phyloP scores from a whole-genome alignment of 176 grass and related monocot genomes.

The Bonia amplexicaulis region DNA sequence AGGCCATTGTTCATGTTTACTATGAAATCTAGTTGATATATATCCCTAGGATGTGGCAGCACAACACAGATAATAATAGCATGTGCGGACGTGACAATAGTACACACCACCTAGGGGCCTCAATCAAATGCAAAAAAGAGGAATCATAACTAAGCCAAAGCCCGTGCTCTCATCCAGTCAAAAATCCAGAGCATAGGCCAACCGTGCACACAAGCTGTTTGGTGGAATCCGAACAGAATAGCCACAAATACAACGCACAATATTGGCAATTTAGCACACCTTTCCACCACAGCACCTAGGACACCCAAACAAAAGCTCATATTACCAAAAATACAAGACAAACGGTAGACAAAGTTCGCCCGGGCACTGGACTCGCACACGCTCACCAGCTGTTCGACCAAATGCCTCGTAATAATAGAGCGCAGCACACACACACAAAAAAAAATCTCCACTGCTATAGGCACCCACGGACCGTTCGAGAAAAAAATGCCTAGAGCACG shows the following conservation, averaged over 20 bases:
- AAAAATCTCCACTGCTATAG: neutral
- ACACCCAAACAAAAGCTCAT: neutral
- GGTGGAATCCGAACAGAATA: neutral
- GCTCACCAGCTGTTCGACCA: slow-evolving; percentile 20
- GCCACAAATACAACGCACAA: neutral
- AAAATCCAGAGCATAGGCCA: neutral
- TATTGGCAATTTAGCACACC: neutral
- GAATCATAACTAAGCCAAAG: neutral
- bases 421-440: neutral
- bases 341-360: neutral
- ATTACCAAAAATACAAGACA: neutral
- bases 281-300: neutral
- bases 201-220: neutral
- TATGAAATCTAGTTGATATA: neutral
- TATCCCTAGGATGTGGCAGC: neutral
- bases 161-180: neutral
- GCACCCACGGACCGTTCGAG: neutral
- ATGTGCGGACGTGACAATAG: neutral
- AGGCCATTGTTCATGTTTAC: neutral
- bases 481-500: neutral
- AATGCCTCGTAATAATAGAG: slow-evolving; percentile 1
- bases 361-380: neutral
- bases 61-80: neutral
- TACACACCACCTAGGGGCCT: neutral
- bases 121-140: neutral